Evolutionary conservation across 768 basidiomycete genomes (phyloP).

Genomic region (Tulasnella sp.): DNA sequence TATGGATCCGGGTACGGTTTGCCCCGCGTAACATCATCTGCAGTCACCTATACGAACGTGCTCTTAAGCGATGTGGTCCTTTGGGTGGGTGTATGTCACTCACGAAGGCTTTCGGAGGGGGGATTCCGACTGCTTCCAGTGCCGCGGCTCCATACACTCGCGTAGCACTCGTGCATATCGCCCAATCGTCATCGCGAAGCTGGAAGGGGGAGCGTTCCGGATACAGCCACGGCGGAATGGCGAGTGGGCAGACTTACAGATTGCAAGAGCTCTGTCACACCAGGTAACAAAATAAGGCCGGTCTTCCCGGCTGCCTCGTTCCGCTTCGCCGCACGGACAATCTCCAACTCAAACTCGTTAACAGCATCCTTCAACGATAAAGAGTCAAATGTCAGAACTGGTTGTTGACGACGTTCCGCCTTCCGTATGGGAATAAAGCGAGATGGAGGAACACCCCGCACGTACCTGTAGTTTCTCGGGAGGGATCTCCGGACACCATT

Average conservation of each 20-base stretch:
- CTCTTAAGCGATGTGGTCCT: too few relatives aligned
- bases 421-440: background rate
- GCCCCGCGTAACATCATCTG: slow-evolving; percentile 32
- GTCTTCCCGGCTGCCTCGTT: slow-evolving; percentile 11
- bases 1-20: slow-evolving; percentile 90
- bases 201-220: background rate
- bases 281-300: slow-evolving; percentile 45
- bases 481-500: slow-evolving; percentile 13
- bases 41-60: background rate
- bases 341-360: slow-evolving; percentile 64
- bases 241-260: slow-evolving; percentile 23
- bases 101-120: slow-evolving; percentile 46
- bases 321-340: slow-evolving; percentile 32
- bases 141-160: slow-evolving; percentile 56
- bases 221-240: background rate
- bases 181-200: slow-evolving; percentile 53
- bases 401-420: background rate
- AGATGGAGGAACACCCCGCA: background rate
- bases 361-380: slow-evolving; percentile 39
- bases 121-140: slow-evolving; percentile 48
- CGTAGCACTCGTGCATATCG: slow-evolving; percentile 79
- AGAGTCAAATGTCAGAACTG: background rate
- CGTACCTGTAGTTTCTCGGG: background rate
- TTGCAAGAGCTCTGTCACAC: slow-evolving; percentile 43
- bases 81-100: slow-evolving; percentile 28